phyloP scores from a whole-genome alignment of 2,329 filamentous ascomycete species.

The Aspergillus novofumigatus region DNA sequence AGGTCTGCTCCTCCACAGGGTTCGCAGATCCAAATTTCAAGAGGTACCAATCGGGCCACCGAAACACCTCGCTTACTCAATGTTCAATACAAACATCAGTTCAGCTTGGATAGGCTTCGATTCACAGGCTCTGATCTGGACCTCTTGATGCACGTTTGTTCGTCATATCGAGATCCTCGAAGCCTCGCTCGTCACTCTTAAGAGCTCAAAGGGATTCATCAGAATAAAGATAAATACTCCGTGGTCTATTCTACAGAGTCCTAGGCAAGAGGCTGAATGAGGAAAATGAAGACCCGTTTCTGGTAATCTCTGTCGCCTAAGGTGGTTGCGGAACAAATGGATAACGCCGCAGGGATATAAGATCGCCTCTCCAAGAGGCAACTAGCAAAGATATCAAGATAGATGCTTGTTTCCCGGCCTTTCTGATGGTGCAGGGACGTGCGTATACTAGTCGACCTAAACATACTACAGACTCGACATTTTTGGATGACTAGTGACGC shows the following conservation, averaged over 20 bases:
- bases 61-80: neutral
- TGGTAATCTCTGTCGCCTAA: neutral
- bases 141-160: too few species aligned
- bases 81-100: neutral
- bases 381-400: neutral
- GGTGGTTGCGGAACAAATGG: neutral
- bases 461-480: neutral
- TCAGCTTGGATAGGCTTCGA: too few species aligned
- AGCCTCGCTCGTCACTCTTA: too few species aligned
- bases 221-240: too few species aligned
- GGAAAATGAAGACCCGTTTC: too few species aligned
- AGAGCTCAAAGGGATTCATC: too few species aligned
- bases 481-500: neutral
- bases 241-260: too few species aligned
- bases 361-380: neutral
- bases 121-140: too few species aligned
- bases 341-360: neutral
- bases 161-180: too few species aligned
- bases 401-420: too few species aligned
- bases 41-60: neutral
- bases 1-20: conserved; percentile 12
- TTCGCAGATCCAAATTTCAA: conserved; percentile 27
- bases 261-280: too few species aligned
- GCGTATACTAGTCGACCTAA: neutral
- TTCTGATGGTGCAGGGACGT: neutral